Evolutionary conservation across 1,284 basidiomycete genomes (phyloP).

Genomic region (Boletus holoroseus): DNA sequence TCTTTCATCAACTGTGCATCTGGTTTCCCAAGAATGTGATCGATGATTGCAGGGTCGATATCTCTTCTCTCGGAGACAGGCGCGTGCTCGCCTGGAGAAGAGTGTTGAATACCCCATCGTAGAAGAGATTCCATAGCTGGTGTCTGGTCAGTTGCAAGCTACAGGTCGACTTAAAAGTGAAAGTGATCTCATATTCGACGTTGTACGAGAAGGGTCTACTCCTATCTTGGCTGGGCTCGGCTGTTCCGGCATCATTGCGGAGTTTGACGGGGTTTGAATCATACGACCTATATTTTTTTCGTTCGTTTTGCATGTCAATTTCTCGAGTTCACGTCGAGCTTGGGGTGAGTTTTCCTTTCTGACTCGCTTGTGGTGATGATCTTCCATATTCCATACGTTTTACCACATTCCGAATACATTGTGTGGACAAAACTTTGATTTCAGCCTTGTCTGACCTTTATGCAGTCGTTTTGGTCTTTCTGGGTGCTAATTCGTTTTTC

Average conservation of each 20-base stretch:
- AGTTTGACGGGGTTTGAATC: constrained; percentile 16
- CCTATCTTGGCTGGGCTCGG: constrained; percentile 15
- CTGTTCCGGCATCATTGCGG: constrained; percentile 17
- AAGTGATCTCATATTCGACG: background rate
- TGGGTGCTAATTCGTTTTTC: constrained; percentile 31
- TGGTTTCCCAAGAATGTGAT: constrained; percentile 80
- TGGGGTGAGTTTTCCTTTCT: constrained; percentile 19
- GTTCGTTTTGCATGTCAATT: background rate
- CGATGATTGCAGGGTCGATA: constrained; percentile 77
- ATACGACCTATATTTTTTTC: background rate
- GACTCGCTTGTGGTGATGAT: constrained; percentile 39
- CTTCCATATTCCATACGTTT: constrained; percentile 43
- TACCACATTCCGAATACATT: constrained; percentile 46
- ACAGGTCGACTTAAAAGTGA: background rate
- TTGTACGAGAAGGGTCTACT: constrained; percentile 12
- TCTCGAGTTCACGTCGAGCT: background rate
- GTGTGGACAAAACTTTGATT: constrained; percentile 46
- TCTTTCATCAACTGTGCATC: constrained; percentile 88
- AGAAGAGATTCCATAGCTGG: constrained; percentile 62
- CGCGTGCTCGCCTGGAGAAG: constrained; percentile 34
- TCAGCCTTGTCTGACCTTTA: constrained; percentile 57
- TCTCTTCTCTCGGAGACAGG: constrained; percentile 40
- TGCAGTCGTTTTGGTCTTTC: background rate
- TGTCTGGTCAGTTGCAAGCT: background rate
- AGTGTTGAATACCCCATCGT: constrained; percentile 72